Conservation (phyloP, 495 filamentous ascomycete species). For the Cenococcum geophilum region DNA sequence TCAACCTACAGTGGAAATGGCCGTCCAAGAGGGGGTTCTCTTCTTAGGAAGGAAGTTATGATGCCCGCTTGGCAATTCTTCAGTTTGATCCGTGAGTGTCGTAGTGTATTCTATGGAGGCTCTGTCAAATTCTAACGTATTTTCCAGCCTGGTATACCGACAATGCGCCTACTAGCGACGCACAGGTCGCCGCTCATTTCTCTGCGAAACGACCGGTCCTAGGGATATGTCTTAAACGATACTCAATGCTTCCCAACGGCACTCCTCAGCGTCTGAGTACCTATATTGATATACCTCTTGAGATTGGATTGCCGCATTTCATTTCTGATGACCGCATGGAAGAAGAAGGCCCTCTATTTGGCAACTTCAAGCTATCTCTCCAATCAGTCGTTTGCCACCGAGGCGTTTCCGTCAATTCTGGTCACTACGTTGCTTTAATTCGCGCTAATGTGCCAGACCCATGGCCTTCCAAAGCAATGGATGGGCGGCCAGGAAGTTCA, state of each 20-base stretch:
- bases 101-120: too few relatives aligned
- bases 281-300: slow-evolving; percentile 84
- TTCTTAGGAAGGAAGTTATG: slow-evolving; percentile 74
- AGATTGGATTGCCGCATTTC: slow-evolving; percentile 83
- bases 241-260: slow-evolving; percentile 66
- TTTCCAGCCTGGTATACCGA: slow-evolving; percentile 57
- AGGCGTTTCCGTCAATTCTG: slow-evolving; percentile 79
- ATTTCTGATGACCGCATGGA: slow-evolving; percentile 70
- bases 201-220: slow-evolving; percentile 71
- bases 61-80: slow-evolving; percentile 99
- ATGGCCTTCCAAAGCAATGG: not conserved
- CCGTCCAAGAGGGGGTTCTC: slow-evolving; percentile 42
- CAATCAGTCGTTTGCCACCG: slow-evolving; percentile 89
- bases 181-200: slow-evolving; percentile 67
- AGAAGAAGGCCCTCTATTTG: slow-evolving; percentile 58
- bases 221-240: slow-evolving; percentile 87
- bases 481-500: slow-evolving; percentile 8
- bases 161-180: slow-evolving; percentile 62
- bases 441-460: slow-evolving; percentile 48
- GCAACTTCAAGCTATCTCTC: slow-evolving; percentile 82
- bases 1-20: slow-evolving; percentile 16
- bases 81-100: slow-evolving; percentile 66
- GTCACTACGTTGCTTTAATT: slow-evolving; percentile 83
- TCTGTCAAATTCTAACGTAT: not conserved
- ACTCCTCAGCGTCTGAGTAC: slow-evolving; percentile 64